phyloP scores from a whole-genome alignment of 805 yeast species.

The Suhomyces prunicola region DNA sequence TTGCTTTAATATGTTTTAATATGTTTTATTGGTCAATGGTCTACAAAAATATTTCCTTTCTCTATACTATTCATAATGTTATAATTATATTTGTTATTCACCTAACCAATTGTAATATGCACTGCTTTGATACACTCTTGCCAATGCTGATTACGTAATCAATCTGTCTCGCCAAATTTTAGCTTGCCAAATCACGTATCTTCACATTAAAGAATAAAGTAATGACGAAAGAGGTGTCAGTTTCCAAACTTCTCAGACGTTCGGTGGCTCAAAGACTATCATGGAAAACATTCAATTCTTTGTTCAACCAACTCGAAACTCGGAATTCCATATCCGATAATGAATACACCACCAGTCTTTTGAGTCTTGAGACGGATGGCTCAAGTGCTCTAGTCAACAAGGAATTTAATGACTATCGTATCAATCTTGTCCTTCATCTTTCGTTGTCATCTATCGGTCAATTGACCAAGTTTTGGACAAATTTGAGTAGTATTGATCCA shows the following conservation, averaged over 20 bases:
- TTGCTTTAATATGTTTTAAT: not conserved
- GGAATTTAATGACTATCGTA: constrained; percentile 9
- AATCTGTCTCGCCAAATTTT: not conserved
- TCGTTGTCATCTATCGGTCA: constrained; percentile 17
- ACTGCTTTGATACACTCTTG: not conserved
- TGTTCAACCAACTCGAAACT: constrained; percentile 27
- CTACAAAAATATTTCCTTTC: not conserved
- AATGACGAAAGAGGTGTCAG: constrained; percentile 4
- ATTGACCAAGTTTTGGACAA: constrained; percentile 21
- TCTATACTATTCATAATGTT: not conserved
- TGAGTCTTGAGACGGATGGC: constrained; percentile 15
- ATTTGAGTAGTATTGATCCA: constrained; percentile 10
- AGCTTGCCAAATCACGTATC: not conserved
- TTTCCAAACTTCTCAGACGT: constrained; percentile 18
- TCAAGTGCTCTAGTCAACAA: not conserved
- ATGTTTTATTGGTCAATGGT: constrained; percentile 2
- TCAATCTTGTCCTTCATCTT: constrained; percentile 15
- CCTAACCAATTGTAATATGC: not conserved
- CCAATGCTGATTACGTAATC: not conserved
- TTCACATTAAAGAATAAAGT: not conserved
- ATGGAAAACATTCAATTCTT: constrained; percentile 22
- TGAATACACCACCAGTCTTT: constrained; percentile 24
- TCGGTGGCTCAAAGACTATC: constrained; percentile 19
- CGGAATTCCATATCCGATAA: constrained; percentile 16
- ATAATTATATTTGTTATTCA: not conserved